phyloP scores from a whole-genome alignment of 805 yeast genomes.

The Cyberlindnera xylosilytica region DNA sequence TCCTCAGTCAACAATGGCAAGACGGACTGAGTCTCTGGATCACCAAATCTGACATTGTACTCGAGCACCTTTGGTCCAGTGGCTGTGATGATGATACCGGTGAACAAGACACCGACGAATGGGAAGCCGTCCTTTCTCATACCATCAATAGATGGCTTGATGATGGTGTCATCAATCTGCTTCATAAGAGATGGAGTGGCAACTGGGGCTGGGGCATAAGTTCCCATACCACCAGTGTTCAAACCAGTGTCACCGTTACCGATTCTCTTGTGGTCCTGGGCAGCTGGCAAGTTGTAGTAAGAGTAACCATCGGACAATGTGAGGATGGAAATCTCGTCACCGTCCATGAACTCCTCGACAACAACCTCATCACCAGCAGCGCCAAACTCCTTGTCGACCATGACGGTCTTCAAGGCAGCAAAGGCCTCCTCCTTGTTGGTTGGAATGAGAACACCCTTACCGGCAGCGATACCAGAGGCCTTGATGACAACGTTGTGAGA shows the following conservation, averaged over 20 bases:
- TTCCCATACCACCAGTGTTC: constrained; percentile 99
- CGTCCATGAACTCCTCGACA: constrained; percentile 92
- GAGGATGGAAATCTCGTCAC: constrained; percentile 92
- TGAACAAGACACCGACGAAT: constrained; percentile 91
- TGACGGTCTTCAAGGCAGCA: constrained; percentile 78
- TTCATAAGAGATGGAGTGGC: constrained; percentile 74
- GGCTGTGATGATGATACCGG: constrained; percentile 90
- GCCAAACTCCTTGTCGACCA: constrained; percentile 89
- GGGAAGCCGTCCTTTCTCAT: constrained; percentile 96
- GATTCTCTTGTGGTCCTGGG: constrained; percentile 96
- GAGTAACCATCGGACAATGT: constrained; percentile 94
- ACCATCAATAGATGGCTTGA: constrained; percentile 91
- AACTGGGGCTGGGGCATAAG: constrained; percentile 96
- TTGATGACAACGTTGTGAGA: constrained; percentile 84
- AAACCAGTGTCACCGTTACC: constrained; percentile 92
- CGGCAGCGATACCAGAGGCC: constrained; percentile 98
- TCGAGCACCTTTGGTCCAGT: constrained; percentile 92
- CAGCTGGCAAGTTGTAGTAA: constrained; percentile 87
- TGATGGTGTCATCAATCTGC: constrained; percentile 68
- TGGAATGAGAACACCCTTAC: constrained; percentile 97
- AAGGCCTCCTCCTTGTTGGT: constrained; percentile 78
- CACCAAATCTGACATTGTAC: constrained; percentile 97
- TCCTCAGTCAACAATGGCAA: constrained; percentile 77
- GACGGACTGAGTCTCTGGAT: constrained; percentile 98
- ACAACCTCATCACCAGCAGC: constrained; percentile 93